Evolutionary conservation across 345 rosid genomes (phyloP), one percentile per base, ranked within the genome.

Genomic region (Eucalyptus erythrocorys): DNA sequence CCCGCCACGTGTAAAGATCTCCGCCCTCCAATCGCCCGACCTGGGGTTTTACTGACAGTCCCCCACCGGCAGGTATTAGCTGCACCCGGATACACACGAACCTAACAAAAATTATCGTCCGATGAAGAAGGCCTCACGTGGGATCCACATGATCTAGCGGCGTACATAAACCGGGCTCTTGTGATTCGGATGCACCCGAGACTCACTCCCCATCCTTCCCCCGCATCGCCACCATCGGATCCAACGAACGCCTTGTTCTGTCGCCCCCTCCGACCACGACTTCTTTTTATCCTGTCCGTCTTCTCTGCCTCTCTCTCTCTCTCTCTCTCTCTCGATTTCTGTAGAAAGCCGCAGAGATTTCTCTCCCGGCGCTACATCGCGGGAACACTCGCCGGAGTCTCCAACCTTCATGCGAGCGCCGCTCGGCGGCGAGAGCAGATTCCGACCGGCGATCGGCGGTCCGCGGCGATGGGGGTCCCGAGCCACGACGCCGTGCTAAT

Each of bases 401-500:
- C 21, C 34, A 7, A 61, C 4, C 68, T 61, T 61, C 68, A 30
- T 71, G 45, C 45, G 26, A 71, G 81, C 26, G 81, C 40, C 12
- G 45, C 43, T 19, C 26, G 81, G 21, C 45, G 43, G 84, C 84
- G 84, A 11, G 47, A 40, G 84, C 26, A 21, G 84, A 40, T 42
- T 21, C 84, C 84, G 57, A 22, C 14, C 43, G 81, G 59, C 82
- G 21, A 45, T 81, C 71, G 64, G 30, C 66, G 48, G 48, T 40
- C 47, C 76, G 12, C 87, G 89, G 86, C 43, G 48, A 95, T 95
- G 97, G 94, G 94, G 87, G 90, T 92, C 76, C 92, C 94, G 47
- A 90, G 89, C 90, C 94, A 93, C 90, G 97, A 97, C 91, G 88
- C 88, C 57, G 96, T 97, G 37, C n/a, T 94, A 87, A 94, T 97